phyloP scores from a whole-genome alignment of 306 rosid species.

The Mucuna pruriens region DNA sequence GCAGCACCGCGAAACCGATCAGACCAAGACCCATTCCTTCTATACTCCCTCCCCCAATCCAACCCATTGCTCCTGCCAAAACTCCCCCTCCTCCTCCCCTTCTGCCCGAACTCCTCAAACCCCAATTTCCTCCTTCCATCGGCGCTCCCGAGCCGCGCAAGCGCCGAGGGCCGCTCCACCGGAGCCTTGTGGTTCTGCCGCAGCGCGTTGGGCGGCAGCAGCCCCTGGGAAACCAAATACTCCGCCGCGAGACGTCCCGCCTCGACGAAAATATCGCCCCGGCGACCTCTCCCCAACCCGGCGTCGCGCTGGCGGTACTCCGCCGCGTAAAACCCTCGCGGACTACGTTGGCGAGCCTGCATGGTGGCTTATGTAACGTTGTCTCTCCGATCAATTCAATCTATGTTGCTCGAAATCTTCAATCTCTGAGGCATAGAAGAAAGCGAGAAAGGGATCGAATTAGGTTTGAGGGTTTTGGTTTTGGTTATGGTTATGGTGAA shows the following conservation, averaged over 20 bases:
- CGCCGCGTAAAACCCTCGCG: conserved; percentile 44
- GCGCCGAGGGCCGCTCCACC: conserved; percentile 57
- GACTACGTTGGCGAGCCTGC: conserved; percentile 52
- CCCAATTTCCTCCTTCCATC: conserved; percentile 62
- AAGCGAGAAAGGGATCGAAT: not conserved
- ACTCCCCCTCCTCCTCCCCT: conserved; percentile 64
- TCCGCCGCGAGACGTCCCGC: conserved; percentile 96
- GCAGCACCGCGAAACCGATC: conserved; percentile 59
- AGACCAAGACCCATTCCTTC: conserved; percentile 67
- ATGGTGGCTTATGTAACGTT: not conserved
- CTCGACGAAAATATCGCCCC: conserved; percentile 70
- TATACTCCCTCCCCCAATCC: conserved; percentile 72
- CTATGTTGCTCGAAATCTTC: not conserved
- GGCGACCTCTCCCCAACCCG: conserved; percentile 32
- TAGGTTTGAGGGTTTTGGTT: not conserved
- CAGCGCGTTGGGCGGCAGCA: conserved; percentile 65
- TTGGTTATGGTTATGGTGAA: not conserved
- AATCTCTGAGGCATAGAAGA: not conserved
- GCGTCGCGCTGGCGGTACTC: conserved; percentile 43
- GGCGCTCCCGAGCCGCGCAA: conserved; percentile 63
- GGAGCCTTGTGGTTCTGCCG: conserved; percentile 42
- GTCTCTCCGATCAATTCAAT: not conserved
- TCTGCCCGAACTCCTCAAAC: conserved; percentile 61
- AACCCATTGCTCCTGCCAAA: conserved; percentile 58
- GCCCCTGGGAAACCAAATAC: conserved; percentile 85